Evolutionary conservation across 768 basidiomycete genomes (phyloP), one percentile per base, ranked within the genome.

Genomic region (Pleurotus platypus): DNA sequence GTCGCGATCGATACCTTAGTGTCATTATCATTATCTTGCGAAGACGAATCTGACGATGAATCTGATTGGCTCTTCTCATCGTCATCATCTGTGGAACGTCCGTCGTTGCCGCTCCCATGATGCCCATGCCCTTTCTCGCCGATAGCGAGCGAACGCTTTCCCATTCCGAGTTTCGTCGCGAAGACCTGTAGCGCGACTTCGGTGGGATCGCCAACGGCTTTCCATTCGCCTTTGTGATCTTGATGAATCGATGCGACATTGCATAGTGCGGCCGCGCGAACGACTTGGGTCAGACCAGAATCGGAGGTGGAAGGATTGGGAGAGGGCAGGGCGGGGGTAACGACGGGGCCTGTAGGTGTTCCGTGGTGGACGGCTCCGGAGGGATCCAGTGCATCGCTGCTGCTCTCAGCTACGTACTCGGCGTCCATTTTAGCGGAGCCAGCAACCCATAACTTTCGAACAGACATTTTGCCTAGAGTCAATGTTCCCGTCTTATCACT

Each of bases 401-500:
- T 65, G 37, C 61, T 66, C 27, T 74, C 73, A 2, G 71, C 73
- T 2, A 66, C 66, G 48, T 69, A 71, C 57, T 72, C 73, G 3
- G 62, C 54, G 6, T 66, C 55, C 7, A 56, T 43, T 1, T 62
- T 30, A 0, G 66, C 43, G 46, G 70, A 65, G 1, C 65, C 72
- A 16, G 71, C 72, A 11, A 76, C 59, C 73, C 73, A 75, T 45
- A 73, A 65, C 48, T 72, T 75, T 4, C 70, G 69, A 20, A 75
- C 74, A 2, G 72, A 72, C 75, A 76, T 77, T 60, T 72, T 66
- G 1, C 75, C 75, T 4, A 54, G 39, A 6, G 81, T 82, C 27
- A 83, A 65, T 13, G 85, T 87, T 24, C 85, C 85, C 1, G 85
- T 87, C 67, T 86, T 86, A 67, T 87, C 85, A 18, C 82, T 83